Percentiles rank a stretch among this genome's conserved stretches.
Evolutionary conservation across 805 yeast species (phyloP).

Genomic region (Hanseniaspora meyeri): DNA sequence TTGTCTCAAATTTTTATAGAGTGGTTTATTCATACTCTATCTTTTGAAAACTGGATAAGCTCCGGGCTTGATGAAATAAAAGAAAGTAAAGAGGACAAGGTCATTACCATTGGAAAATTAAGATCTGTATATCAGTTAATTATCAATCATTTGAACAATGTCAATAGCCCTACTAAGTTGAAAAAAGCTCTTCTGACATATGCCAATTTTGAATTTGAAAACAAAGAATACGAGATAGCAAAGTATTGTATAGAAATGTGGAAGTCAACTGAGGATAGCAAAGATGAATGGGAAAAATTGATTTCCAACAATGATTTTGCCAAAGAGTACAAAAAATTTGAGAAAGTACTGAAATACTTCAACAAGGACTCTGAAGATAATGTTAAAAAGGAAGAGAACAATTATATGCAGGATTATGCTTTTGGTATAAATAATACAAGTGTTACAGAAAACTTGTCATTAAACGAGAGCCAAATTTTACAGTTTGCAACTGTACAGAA

Average conservation of each 20-base stretch:
- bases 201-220: not conserved
- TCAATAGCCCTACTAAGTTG: not conserved
- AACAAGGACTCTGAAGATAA: not conserved
- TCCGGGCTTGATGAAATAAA: not conserved
- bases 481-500: too few relatives aligned
- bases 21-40: conserved; percentile 5
- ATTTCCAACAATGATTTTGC: not conserved
- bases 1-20: not conserved
- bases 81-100: not conserved
- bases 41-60: not conserved
- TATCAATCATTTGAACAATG: not conserved
- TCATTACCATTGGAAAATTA: not conserved
- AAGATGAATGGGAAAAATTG: not conserved
- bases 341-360: not conserved
- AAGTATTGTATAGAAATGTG: not conserved
- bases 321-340: not conserved
- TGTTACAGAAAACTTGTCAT: not conserved
- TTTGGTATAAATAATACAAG: not conserved
- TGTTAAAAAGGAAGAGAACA: too few relatives aligned
- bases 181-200: not conserved
- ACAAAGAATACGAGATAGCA: not conserved
- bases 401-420: not conserved
- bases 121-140: not conserved
- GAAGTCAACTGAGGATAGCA: not conserved
- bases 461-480: not conserved